These are phyloP conservation scores for Tuber calosporum DNA, from an alignment of 495 filamentous ascomycete species.

Conservation along the genomic window DNA sequence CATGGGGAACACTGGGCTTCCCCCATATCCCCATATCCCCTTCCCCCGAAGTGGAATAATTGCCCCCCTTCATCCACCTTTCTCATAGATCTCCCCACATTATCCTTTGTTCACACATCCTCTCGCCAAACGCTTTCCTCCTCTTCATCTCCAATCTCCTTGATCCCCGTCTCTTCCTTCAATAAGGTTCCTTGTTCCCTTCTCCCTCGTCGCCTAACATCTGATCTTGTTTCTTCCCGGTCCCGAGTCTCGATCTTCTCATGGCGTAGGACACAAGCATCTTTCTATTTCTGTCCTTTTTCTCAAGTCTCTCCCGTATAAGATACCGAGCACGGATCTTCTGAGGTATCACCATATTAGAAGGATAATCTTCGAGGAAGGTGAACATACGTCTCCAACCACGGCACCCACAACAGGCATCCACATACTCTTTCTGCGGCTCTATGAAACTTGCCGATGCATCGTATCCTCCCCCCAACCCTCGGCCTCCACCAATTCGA, in stretches of 20 bases:
- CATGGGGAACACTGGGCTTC: not conserved
- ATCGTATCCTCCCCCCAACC: not conserved
- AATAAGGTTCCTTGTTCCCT: constrained; percentile 18
- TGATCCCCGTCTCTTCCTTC: constrained; percentile 14
- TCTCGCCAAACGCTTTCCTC: not conserved
- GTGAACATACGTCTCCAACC: not conserved
- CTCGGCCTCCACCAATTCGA: not conserved
- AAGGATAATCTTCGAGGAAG: not conserved
- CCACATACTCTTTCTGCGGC: not conserved
- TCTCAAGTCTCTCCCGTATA: not conserved
- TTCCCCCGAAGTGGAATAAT: constrained; percentile 23
- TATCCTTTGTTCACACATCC: not conserved
- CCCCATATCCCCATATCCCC: constrained; percentile 3
- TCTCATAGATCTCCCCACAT: constrained; percentile 9
- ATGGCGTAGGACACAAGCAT: constrained; percentile 32
- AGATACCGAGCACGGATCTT: not conserved
- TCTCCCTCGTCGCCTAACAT: constrained; percentile 5
- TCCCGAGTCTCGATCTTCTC: constrained; percentile 26
- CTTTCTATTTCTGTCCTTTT: not conserved
- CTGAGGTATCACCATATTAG: not conserved
- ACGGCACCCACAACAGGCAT: not conserved
- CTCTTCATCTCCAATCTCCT: constrained; percentile 15
- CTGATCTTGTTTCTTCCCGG: constrained; percentile 31
- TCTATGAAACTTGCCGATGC: not conserved
- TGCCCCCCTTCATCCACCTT: constrained; percentile 17